phyloP scores from a whole-genome alignment of 257 asterid genomes.

The Dorcoceras hygrometricum region DNA sequence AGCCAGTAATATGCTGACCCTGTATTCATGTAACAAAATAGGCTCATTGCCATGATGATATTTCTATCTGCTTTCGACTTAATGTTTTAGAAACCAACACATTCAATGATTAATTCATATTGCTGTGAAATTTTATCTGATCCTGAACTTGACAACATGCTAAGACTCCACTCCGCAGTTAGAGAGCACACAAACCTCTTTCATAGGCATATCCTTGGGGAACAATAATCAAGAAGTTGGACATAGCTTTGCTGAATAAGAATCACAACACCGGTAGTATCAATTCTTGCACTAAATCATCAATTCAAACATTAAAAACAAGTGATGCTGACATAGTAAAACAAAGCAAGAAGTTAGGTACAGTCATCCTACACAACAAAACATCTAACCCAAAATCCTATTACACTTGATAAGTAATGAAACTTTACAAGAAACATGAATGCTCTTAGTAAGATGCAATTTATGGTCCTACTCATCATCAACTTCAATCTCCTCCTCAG shows the following conservation, averaged over 20 bases:
- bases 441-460: slow-evolving; percentile 13
- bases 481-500: slow-evolving; percentile 29
- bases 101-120: not conserved
- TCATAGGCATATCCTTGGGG: no score
- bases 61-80: slow-evolving; percentile 16
- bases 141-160: not conserved
- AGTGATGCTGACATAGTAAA: not conserved
- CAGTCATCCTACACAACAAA: not conserved
- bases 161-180: not conserved
- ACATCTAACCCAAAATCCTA: not conserved
- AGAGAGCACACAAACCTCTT: not conserved
- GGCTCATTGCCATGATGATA: slow-evolving; percentile 31
- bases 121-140: not conserved
- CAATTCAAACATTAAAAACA: not conserved
- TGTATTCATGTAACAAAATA: slow-evolving; percentile 19
- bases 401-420: slow-evolving; percentile 3
- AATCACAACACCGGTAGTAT: not conserved
- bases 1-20: slow-evolving; percentile 80
- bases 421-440: slow-evolving; percentile 46
- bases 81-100: slow-evolving; percentile 22
- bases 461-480: slow-evolving; percentile 43
- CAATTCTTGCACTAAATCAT: not conserved
- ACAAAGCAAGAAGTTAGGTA: not conserved
- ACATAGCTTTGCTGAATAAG: not conserved
- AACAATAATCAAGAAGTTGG: no score